Base-by-base conservation (phyloP, 2,329 filamentous ascomycete genomes). In the Cladobotryum mycophilum region DNA sequence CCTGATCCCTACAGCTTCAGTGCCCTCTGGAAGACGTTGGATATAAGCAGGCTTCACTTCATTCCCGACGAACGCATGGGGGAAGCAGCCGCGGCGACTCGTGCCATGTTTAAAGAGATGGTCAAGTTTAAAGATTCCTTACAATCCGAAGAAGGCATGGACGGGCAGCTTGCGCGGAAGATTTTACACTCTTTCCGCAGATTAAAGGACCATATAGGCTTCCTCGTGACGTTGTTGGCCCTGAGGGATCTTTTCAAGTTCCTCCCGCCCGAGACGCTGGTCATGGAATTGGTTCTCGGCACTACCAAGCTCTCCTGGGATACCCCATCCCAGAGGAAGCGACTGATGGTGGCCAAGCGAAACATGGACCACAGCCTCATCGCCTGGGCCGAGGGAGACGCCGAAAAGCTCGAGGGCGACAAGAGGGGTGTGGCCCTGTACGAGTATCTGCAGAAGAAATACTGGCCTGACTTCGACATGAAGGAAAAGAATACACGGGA, bases 1-100 rank as follows among this genome's bases (percentile, higher is more conserved):
- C 84, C 85, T 1, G 84, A 89, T 56, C 73, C 83, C 0, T 79
- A 85, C 65, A 88, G 85, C 1, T 89, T 85, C 62, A 76, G 81
- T 54, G 78, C 79, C 14, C 76, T 89, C 13, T 89, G 84, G 82
- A 78, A 79, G 63, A 72, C 77, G 9, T 68, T 82, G 25, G 69
- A 70, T 4, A 66, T 77, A 56, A 81, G 81, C 63, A 72, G 75
- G 4, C 64, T 75, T 14, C 66, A 70, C 46, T 52, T 60, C n/a
- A 20, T 73, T 51, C 49, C 64, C 2, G 56, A 64, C 3, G 62
- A 61, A 1, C 53, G 65, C 40, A 41, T 67, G 15, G 48, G 51
- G 8, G 53, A 55, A 3, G 70, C 74, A 43, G 61, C 62, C 4
- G 53, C 53, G 6, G 62, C 60, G 18, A 68, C 73, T 5, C 70